Conservation (phyloP, 331 rosid species). For the Quercus tomentella region DNA sequence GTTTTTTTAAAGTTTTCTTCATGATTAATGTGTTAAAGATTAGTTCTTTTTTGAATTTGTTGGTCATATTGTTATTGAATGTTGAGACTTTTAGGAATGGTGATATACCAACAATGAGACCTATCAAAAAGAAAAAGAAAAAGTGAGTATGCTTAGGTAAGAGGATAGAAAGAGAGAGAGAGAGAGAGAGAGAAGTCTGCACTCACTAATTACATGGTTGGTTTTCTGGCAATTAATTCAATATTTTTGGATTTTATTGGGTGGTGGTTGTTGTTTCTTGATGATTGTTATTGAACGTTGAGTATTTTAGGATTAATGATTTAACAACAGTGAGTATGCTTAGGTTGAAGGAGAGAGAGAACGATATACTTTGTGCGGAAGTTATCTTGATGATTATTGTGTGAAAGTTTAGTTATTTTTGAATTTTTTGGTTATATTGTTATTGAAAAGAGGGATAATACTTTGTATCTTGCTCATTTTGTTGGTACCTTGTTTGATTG, state of each 20-base stretch:
- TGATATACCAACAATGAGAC: background rate
- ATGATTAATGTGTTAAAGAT: background rate
- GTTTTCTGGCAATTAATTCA: slow-evolving; percentile 13
- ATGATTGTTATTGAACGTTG: background rate
- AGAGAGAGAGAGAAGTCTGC: slow-evolving; percentile 45
- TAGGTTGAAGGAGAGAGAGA: too few relatives aligned
- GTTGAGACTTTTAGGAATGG: background rate
- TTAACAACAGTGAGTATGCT: background rate
- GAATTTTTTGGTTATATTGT: too few relatives aligned
- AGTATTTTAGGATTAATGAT: background rate
- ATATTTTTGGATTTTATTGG: background rate
- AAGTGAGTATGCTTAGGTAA: too few relatives aligned
- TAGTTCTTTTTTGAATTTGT: background rate
- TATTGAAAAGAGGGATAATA: too few relatives aligned
- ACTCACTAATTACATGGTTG: slow-evolving; percentile 69
- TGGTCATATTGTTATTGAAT: background rate
- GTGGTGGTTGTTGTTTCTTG: background rate
- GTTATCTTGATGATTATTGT: too few relatives aligned
- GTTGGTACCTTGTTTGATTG: too few relatives aligned
- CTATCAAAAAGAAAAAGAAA: too few relatives aligned
- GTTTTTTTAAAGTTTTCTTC: background rate
- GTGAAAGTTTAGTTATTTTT: too few relatives aligned
- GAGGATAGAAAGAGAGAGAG: too few relatives aligned
- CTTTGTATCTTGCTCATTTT: too few relatives aligned
- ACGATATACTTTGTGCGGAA: too few relatives aligned